Evolutionary conservation across 352 stramenopile species (phyloP).

Genomic region (Globisporangium canariense): DNA sequence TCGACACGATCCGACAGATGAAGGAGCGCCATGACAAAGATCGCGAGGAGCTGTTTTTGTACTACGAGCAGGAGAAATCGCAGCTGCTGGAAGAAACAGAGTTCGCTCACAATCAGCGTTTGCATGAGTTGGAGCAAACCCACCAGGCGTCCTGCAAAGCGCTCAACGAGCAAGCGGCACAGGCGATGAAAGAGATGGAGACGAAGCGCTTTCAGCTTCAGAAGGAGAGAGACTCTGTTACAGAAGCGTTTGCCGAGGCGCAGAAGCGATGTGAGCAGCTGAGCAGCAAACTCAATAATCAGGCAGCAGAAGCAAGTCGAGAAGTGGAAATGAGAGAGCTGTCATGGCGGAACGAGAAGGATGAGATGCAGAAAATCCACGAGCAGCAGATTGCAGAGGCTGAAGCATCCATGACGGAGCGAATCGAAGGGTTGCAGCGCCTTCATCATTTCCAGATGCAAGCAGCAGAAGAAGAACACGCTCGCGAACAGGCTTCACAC

Average conservation of each 20-base stretch:
- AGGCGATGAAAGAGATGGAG: not conserved
- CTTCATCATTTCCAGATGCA: not conserved
- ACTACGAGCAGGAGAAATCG: slow-evolving; percentile 54
- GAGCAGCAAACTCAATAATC: not conserved
- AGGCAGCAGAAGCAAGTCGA: not conserved
- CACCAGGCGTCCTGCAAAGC: slow-evolving; percentile 20
- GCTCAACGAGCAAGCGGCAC: slow-evolving; percentile 15
- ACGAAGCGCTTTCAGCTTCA: not conserved
- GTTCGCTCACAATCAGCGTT: slow-evolving; percentile 22
- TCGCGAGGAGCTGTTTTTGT: slow-evolving; percentile 46
- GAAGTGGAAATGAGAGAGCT: not conserved
- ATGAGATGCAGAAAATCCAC: not conserved
- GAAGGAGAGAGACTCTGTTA: not conserved
- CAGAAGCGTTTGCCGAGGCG: slow-evolving; percentile 4
- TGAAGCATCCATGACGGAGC: not conserved
- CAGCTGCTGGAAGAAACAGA: slow-evolving; percentile 51
- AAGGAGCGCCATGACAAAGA: slow-evolving; percentile 45
- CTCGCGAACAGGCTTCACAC: not conserved
- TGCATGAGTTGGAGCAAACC: slow-evolving; percentile 29
- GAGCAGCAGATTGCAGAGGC: slow-evolving; percentile 8
- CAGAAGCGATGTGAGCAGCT: slow-evolving; percentile 11
- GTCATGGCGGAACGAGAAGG: slow-evolving; percentile 8
- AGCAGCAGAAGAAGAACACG: not conserved
- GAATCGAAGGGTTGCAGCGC: not conserved
- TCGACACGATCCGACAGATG: slow-evolving; percentile 37